These are phyloP conservation scores for Stachybotrys chartarum DNA, from an alignment of 2,329 filamentous ascomycete species.

Conservation along the genomic window DNA sequence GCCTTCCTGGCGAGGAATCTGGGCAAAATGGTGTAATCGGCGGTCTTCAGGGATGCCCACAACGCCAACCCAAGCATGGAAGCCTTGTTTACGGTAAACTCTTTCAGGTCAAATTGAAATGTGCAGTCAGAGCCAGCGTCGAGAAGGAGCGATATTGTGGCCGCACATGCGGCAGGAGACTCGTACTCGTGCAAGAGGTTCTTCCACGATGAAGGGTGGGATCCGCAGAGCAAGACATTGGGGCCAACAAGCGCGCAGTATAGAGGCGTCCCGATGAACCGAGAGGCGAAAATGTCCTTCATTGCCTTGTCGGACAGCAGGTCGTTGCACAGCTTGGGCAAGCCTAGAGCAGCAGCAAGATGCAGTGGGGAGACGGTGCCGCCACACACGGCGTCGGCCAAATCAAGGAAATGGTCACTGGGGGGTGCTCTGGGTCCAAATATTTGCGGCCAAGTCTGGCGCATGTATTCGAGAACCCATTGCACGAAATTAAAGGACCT, in stretches of 20 bases:
- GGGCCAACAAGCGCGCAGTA: conserved; percentile 26
- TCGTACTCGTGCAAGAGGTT: conserved; percentile 8
- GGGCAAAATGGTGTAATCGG: conserved; percentile 16
- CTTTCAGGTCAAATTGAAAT: conserved; percentile 9
- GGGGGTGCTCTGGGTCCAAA: conserved; percentile 13
- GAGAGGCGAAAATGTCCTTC: conserved; percentile 8
- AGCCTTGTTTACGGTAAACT: not conserved
- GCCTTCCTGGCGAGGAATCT: conserved; percentile 8
- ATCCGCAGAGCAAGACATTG: conserved; percentile 11
- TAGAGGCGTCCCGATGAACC: conserved; percentile 21
- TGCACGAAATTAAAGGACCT: conserved; percentile 24
- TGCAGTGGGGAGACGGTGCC: conserved; percentile 22
- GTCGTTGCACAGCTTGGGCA: conserved; percentile 18
- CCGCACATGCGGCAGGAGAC: conserved; percentile 6
- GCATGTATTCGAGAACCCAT: conserved; percentile 27
- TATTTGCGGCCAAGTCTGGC: conserved; percentile 17
- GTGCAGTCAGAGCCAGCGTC: conserved; percentile 9
- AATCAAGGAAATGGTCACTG: conserved; percentile 13
- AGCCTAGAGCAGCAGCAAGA: conserved; percentile 23
- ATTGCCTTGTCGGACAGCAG: conserved; percentile 14
- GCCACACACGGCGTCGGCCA: conserved; percentile 21
- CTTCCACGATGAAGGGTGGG: conserved; percentile 13
- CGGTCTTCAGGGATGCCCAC: conserved; percentile 15
- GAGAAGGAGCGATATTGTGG: conserved; percentile 15
- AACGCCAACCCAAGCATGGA: conserved; percentile 16